These are phyloP conservation scores for Blastocystis sp. DNA, from an alignment of 352 stramenopile genomes.

Conservation along the genomic window DNA sequence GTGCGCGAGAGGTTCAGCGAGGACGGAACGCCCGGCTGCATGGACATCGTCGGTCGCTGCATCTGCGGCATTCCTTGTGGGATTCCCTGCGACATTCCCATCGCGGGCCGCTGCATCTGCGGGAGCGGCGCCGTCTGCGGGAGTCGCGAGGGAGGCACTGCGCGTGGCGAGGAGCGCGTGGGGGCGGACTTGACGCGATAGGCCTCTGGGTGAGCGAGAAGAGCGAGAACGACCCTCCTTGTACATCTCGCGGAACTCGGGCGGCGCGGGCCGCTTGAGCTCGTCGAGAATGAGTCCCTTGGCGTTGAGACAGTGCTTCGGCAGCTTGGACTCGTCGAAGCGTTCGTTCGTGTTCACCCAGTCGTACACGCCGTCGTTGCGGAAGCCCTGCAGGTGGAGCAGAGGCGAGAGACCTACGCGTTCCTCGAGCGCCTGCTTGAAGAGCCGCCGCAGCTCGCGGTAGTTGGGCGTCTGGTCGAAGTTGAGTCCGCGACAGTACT, in stretches of 20 bases:
- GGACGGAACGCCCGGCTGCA: too few relatives aligned
- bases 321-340: slow-evolving; percentile 5
- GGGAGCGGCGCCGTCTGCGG: too few relatives aligned
- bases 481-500: slow-evolving; percentile 77
- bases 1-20: too few relatives aligned
- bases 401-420: neutral
- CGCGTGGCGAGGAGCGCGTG: too few relatives aligned
- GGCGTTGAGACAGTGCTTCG: neutral
- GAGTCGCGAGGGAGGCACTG: too few relatives aligned
- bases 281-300: neutral
- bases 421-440: slow-evolving; percentile 62
- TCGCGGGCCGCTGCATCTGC: too few relatives aligned
- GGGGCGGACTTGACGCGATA: too few relatives aligned
- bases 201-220: too few relatives aligned
- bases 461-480: slow-evolving; percentile 86
- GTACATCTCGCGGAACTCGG: slow-evolving; percentile 32
- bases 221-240: slow-evolving; percentile 24
- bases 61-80: too few relatives aligned
- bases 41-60: too few relatives aligned
- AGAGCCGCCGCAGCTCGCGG: slow-evolving; percentile 77
- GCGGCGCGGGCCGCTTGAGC: neutral
- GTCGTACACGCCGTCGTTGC: slow-evolving; percentile 48
- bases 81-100: too few relatives aligned
- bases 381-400: neutral
- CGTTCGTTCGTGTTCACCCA: neutral